phyloP scores from a whole-genome alignment of 345 rosid species.

The Linum usitatissimum region DNA sequence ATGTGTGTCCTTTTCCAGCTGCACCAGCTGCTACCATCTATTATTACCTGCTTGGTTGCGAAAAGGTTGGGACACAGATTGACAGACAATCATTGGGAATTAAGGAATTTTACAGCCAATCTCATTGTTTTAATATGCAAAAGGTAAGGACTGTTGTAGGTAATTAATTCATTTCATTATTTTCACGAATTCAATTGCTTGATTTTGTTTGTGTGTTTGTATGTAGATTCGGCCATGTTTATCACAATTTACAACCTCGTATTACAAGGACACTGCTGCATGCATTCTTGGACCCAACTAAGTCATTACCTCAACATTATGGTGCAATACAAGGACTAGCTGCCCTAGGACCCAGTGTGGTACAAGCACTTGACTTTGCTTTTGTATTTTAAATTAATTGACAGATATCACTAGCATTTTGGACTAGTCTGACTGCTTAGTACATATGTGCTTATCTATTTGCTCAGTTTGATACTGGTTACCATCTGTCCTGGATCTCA shows the following conservation, averaged over 20 bases:
- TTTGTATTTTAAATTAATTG: too few relatives aligned
- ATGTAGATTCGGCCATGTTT: conserved; percentile 77
- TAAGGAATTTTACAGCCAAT: conserved; percentile 59
- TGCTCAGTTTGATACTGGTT: not conserved
- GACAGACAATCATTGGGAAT: conserved; percentile 73
- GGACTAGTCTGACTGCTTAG: not conserved
- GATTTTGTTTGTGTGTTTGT: conserved; percentile 11
- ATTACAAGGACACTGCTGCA: conserved; percentile 73
- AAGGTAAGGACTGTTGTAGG: conserved; percentile 34
- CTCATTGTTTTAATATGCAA: conserved; percentile 61
- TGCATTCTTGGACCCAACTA: conserved; percentile 78
- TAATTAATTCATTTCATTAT: not conserved
- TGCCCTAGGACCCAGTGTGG: conserved; percentile 73
- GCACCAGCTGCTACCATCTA: conserved; percentile 72
- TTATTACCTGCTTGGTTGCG: conserved; percentile 67
- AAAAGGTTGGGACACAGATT: conserved; percentile 54
- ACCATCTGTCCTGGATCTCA: conserved; percentile 7
- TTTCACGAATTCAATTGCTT: conserved; percentile 3
- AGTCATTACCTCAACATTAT: conserved; percentile 70
- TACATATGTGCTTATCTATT: not conserved
- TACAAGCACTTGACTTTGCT: conserved; percentile 19
- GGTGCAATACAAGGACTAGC: conserved; percentile 89
- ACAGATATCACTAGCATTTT: not conserved
- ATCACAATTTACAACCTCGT: conserved; percentile 72
- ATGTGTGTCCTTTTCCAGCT: conserved; percentile 37